These are phyloP conservation scores for Naganishia sp. DNA, from an alignment of 1,284 basidiomycete genomes.

Conservation along the genomic window DNA sequence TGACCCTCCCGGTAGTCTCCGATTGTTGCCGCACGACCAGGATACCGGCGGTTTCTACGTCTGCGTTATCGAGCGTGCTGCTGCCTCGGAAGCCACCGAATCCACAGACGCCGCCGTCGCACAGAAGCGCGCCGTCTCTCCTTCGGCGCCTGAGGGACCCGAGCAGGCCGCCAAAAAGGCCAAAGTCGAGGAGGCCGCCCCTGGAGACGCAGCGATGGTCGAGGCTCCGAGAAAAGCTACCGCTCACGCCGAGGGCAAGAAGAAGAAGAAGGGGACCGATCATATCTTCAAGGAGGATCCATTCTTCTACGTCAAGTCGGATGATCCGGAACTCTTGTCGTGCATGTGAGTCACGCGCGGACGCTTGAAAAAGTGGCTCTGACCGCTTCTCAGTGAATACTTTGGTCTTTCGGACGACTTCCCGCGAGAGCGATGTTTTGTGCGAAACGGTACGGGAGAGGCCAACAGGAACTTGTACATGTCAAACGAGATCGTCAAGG, in stretches of 20 bases:
- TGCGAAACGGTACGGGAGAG: conserved; percentile 81
- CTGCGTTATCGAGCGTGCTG: conserved; percentile 68
- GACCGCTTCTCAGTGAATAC: conserved; percentile 61
- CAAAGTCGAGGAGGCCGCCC: conserved; percentile 17
- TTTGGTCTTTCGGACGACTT: conserved; percentile 71
- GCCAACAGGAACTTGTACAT: conserved; percentile 82
- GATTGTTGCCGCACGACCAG: conserved; percentile 92
- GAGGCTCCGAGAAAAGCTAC: conserved; percentile 1
- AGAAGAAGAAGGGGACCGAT: conserved; percentile 55
- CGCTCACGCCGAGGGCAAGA: conserved; percentile 31
- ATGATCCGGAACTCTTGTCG: conserved; percentile 68
- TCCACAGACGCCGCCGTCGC: conserved; percentile 46
- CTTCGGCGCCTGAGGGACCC: conserved; percentile 28
- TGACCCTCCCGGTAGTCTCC: conserved; percentile 60
- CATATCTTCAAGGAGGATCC: conserved; percentile 83
- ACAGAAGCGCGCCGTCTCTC: conserved; percentile 36
- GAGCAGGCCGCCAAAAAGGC: conserved; percentile 28
- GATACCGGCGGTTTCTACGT: conserved; percentile 98
- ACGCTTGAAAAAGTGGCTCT: background rate
- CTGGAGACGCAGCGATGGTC: conserved; percentile 11
- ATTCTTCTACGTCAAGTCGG: conserved; percentile 72
- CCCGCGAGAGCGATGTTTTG: conserved; percentile 67
- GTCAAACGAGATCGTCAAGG: conserved; percentile 78
- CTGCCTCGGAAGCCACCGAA: background rate
- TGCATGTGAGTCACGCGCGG: conserved; percentile 43